Evolutionary conservation across 2,329 filamentous ascomycete species (phyloP).

Genomic region (Akanthomyces lecanii): DNA sequence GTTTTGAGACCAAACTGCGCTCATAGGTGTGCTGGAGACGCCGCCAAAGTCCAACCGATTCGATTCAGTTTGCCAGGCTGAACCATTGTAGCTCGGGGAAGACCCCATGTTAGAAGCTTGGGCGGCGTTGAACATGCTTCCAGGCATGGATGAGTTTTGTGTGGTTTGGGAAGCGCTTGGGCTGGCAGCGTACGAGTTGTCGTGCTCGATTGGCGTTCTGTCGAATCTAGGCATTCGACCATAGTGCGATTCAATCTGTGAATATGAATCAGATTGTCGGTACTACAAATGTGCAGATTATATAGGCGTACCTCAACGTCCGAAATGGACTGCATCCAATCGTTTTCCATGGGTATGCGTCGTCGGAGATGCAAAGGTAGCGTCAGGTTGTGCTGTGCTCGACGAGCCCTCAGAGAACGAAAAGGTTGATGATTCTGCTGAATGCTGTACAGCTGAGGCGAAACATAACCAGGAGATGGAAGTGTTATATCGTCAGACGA

Average conservation of each 20-base stretch:
- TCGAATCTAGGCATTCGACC: slow-evolving; percentile 4
- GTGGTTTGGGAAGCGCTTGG: not conserved
- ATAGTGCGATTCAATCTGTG: not conserved
- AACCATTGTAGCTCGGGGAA: not conserved
- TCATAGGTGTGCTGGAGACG: not conserved
- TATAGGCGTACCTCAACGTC: slow-evolving; percentile 19
- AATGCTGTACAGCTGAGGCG: not conserved
- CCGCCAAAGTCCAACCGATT: not conserved
- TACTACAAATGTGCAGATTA: not conserved
- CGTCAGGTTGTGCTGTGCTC: slow-evolving; percentile 4
- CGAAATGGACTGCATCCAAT: slow-evolving; percentile 20
- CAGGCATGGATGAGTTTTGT: not conserved
- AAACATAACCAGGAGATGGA: not conserved
- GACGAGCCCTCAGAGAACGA: slow-evolving; percentile 21
- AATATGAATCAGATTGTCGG: not conserved
- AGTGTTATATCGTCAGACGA: slow-evolving; percentile 1
- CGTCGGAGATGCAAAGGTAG: slow-evolving; percentile 6
- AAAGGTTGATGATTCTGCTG: not conserved
- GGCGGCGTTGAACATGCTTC: not conserved
- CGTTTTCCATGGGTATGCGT: slow-evolving; percentile 16
- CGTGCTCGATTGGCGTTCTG: not conserved
- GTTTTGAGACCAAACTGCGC: not conserved
- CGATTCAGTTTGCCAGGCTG: not conserved
- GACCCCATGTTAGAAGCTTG: not conserved
- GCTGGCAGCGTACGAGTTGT: not conserved